These are phyloP conservation scores for Sambucus nigra DNA, from an alignment of 129 eudicot genomes.

Conservation along the genomic window DNA sequence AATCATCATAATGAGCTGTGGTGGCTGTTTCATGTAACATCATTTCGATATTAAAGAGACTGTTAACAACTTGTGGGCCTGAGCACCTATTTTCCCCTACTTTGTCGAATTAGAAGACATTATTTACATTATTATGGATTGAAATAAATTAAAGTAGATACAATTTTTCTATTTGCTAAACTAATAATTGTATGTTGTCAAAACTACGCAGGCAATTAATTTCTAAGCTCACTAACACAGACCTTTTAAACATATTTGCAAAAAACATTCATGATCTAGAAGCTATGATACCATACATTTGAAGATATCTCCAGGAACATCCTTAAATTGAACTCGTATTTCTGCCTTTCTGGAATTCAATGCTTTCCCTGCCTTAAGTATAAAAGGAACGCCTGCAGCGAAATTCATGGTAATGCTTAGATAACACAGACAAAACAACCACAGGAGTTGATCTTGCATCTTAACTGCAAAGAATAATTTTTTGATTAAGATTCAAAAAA, in stretches of 20 bases:
- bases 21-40: neutral
- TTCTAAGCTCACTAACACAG: too few species aligned
- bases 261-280: neutral
- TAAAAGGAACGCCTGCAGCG: constrained; percentile 83
- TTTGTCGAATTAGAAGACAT: neutral
- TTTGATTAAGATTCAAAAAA: neutral
- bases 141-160: neutral
- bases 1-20: too few species aligned
- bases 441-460: neutral
- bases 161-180: neutral
- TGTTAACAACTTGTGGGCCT: neutral
- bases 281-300: constrained; percentile 42
- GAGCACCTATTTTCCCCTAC: neutral
- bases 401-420: constrained; percentile 1
- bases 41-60: neutral
- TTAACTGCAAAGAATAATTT: neutral
- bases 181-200: neutral
- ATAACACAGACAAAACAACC: neutral
- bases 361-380: constrained; percentile 94
- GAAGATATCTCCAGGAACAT: constrained; percentile 93
- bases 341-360: constrained; percentile 91
- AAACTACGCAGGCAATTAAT: neutral
- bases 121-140: neutral
- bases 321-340: constrained; percentile 92
- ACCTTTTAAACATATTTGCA: neutral